Percentiles rank a stretch among this genome's conserved stretches.
These are phyloP conservation scores for Adansonia madagascariensis DNA, from an alignment of 441 rosid genomes.

Conservation along the genomic window DNA sequence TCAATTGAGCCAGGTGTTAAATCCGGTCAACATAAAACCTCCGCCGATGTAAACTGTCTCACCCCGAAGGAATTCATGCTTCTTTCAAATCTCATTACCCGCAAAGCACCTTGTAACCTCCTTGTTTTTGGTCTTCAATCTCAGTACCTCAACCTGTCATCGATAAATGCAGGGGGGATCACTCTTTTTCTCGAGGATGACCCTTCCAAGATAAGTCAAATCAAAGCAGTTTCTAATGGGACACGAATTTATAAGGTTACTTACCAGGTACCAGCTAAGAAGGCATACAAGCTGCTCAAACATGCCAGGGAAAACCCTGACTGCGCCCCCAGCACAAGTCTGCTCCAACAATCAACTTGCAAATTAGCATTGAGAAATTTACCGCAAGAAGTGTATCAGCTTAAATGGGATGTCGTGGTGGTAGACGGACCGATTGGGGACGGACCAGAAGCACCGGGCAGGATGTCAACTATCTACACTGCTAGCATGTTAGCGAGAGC, in stretches of 20 bases:
- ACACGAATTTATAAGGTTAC: constrained; percentile 49
- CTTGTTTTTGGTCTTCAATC: constrained; percentile 62
- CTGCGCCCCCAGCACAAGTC: constrained; percentile 41
- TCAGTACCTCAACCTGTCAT: constrained; percentile 50
- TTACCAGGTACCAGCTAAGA: constrained; percentile 49
- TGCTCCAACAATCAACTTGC: constrained; percentile 44
- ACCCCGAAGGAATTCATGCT: constrained; percentile 67
- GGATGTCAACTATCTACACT: constrained; percentile 62
- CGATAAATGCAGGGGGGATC: constrained; percentile 51
- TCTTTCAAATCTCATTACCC: constrained; percentile 50
- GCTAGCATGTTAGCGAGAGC: constrained; percentile 60
- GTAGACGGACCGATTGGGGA: constrained; percentile 69
- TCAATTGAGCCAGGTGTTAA: constrained; percentile 22
- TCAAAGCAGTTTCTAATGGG: constrained; percentile 34
- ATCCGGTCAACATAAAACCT: constrained; percentile 20
- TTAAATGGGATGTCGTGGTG: constrained; percentile 62
- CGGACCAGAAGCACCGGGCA: constrained; percentile 57
- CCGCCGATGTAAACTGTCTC: constrained; percentile 35
- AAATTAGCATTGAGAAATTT: constrained; percentile 47
- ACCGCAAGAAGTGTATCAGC: constrained; percentile 48
- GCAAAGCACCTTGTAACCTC: constrained; percentile 61
- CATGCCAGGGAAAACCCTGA: constrained; percentile 51
- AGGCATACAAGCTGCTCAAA: constrained; percentile 61
- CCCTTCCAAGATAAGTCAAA: constrained; percentile 42
- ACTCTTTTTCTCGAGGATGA: constrained; percentile 60